Evolutionary conservation across 2,329 filamentous ascomycete genomes (phyloP).

Genomic region (Ascocoryne sarcoides): DNA sequence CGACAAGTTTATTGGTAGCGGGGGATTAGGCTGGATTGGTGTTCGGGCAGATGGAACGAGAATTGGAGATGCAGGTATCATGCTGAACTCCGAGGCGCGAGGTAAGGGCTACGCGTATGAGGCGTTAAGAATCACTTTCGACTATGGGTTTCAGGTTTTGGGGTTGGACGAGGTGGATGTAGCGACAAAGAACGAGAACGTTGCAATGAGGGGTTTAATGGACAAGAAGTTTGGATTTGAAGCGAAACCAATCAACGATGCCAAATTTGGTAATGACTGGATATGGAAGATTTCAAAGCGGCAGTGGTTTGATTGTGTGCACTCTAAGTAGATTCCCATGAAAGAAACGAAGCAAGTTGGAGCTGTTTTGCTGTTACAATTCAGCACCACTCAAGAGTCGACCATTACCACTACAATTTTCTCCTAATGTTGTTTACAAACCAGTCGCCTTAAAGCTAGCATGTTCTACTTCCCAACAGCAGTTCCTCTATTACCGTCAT

Average conservation of each 20-base stretch:
- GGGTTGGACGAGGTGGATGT: conserved; percentile 4
- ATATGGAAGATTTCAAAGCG: neutral
- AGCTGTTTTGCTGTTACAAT: too few relatives aligned
- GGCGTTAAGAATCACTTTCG: conserved; percentile 7
- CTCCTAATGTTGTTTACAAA: too few relatives aligned
- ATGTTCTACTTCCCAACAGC: too few relatives aligned
- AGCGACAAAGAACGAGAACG: conserved; percentile 2
- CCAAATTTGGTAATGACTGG: neutral
- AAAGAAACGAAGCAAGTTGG: too few relatives aligned
- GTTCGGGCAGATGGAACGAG: neutral
- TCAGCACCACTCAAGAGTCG: too few relatives aligned
- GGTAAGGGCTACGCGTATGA: conserved; percentile 10
- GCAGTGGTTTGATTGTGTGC: neutral
- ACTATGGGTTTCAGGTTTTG: conserved; percentile 5
- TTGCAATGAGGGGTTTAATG: conserved; percentile 7
- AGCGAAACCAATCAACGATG: neutral
- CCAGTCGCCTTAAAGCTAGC: too few relatives aligned
- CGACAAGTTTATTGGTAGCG: neutral
- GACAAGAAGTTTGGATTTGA: conserved; percentile 4
- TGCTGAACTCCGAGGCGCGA: conserved; percentile 5
- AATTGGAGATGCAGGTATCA: conserved; percentile 6
- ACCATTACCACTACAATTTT: too few relatives aligned
- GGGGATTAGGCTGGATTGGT: conserved; percentile 9
- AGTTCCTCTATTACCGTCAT: too few relatives aligned
- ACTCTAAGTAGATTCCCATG: neutral